Base-by-base conservation (phyloP, 805 yeast species). In the Kazachstania africana region DNA sequence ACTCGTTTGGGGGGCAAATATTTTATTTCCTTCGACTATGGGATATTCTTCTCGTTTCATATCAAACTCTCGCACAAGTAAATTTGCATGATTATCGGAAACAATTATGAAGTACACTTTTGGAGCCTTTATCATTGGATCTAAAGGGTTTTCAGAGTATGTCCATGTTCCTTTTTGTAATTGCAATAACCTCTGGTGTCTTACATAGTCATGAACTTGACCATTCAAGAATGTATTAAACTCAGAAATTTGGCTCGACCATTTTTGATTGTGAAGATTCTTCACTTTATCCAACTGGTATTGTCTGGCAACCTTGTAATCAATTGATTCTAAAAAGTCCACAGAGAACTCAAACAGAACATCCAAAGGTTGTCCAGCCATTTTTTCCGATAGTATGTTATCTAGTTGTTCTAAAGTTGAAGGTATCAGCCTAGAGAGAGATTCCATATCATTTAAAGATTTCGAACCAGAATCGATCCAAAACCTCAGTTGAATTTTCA, bases 111-210 rank as follows among this genome's bases (percentile, higher is more conserved):
- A 80, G 48, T 65, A 74, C 36, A 63, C 63, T 39, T 64, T 67
- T 8, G 62, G 60, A 22, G 45, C 38, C 22, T 42, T 46, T 23
- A 45, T 42, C 25, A 35, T 36, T 8, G 32, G 27, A 28, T 44
- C 50, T 9, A 55, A 38, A 14, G 79, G 84, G 32, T 66, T 59
- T 23, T 75, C 78, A 1, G 76, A 66, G 47, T 64, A 78, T 10
- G 79, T 87, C 94, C 94, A 83, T 2, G 80, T 68, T 1, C 94
- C 94, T 45, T 69, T 74, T 17, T 83, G 72, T 29, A 83, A 56
- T 47, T 74, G 76, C 35, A 79, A 55, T 28, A 78, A 72, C 44
- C 88, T 65, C 57, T 80, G 91, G 49, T 79, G 85, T 35, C 70
- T 69, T 12, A 82, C 84, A 49, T 79, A 80, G 24, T 74, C 77